Base-by-base conservation (phyloP, 352 stramenopile genomes). In the Globisporangium mamillatum region DNA sequence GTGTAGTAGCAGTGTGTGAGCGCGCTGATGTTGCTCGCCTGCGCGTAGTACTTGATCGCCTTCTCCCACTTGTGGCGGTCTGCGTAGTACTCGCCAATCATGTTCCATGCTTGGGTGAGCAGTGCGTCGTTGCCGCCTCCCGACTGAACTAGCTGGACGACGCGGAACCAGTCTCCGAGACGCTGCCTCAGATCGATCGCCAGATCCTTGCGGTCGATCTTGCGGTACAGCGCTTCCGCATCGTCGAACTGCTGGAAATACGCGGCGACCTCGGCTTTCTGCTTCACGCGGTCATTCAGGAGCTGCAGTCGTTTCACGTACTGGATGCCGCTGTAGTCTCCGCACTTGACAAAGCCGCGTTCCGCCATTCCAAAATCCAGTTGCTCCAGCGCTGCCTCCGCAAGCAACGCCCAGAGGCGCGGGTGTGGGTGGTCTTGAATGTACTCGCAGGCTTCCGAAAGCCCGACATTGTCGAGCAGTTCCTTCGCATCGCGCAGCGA, bases 171-270 rank as follows among this genome's bases (percentile, higher is more conserved):
- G 74, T 98, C 94, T 9, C 94, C 93, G 27, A 98, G 78, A 4
- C 89, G 77, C 64, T 94, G 84, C 7, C 94, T 86, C 24, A 98
- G 74, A 34, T 97, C 90, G 52, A 98, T 95, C 25, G 94, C 93
- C 12, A 98, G 72, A 66, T 98, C 94, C 63, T 97, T 97, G n/a
- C 94, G 87, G 64, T 98, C 94, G 18, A 98, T 98, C 71, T 98
- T 95, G 22, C 89, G 78, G 75, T 98, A 98, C 22, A 98, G 69
- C 29, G 80, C 77, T 68, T 98, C 94, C 1, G 93, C 93, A 41
- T 98, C 93, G 32, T 98, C 94, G 69, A 97, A 98, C 8, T 94
- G 86, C 66, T 97, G 84, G 59, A 97, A 96, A 71, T 95, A 97
- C 4, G 84, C 88, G 12, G 83, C 83, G 38, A 97, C 88, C 69